Conservation (phyloP, 192 early-diverging fungal genomes). For the Pilaira anomala region DNA sequence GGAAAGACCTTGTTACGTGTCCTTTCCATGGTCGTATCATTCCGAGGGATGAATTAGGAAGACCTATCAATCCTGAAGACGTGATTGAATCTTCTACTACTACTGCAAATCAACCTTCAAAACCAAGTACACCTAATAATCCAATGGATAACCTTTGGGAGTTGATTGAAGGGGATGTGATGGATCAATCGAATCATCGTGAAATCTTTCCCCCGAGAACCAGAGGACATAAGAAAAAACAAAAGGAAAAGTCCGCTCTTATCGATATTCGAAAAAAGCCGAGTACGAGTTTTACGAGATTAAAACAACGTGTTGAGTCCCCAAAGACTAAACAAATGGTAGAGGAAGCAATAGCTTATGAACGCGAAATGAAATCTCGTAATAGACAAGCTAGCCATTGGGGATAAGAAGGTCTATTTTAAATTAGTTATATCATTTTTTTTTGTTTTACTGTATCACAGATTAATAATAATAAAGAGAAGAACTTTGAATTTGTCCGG, state of each 20-base stretch:
- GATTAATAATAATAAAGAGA: no score
- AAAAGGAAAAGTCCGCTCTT: conserved; percentile 37
- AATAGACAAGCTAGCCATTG: background rate
- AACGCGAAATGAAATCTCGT: conserved; percentile 24
- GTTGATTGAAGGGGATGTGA: conserved; percentile 46
- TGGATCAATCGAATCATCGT: conserved; percentile 34
- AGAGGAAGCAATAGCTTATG: conserved; percentile 26
- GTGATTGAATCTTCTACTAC: conserved; percentile 12
- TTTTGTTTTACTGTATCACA: no score
- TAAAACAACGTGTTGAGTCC: conserved; percentile 30
- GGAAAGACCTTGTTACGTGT: conserved; percentile 63
- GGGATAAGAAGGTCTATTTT: background rate
- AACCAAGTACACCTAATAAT: background rate
- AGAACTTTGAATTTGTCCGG: no score
- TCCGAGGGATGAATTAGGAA: conserved; percentile 56
- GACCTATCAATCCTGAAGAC: conserved; percentile 27
- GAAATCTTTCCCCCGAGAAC: background rate
- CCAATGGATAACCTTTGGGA: conserved; percentile 40
- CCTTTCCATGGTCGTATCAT: conserved; percentile 63
- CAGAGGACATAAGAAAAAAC: conserved; percentile 23
- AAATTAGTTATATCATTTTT: no score
- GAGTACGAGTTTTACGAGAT: conserved; percentile 29
- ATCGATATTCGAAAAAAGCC: conserved; percentile 44
- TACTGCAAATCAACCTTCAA: conserved; percentile 13
- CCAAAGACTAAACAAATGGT: conserved; percentile 16